These are phyloP conservation scores for Borovskyia barvae DNA, from an alignment of 208 protist genomes.

Conservation along the genomic window DNA sequence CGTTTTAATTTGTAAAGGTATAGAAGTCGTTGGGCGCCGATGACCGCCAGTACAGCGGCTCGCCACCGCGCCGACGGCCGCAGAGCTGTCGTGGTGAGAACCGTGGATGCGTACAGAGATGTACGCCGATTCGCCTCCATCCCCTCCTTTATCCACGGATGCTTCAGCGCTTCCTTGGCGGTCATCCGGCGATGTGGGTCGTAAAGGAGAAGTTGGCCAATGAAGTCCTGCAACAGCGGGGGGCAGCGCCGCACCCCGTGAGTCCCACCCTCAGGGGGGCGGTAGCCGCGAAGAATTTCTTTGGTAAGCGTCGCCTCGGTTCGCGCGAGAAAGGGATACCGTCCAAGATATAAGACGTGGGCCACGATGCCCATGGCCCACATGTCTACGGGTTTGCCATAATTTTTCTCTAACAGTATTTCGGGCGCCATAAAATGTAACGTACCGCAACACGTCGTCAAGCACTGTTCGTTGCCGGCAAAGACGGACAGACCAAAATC, in stretches of 20 bases:
- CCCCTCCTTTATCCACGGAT: slow-evolving; percentile 76
- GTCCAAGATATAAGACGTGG: slow-evolving; percentile 77
- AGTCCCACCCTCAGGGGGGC: neutral
- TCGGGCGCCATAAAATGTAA: slow-evolving; percentile 90
- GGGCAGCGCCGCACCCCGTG: neutral
- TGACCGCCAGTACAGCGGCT: slow-evolving; percentile 41
- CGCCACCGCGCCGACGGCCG: slow-evolving; percentile 37
- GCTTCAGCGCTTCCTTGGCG: slow-evolving; percentile 81
- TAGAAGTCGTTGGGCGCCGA: slow-evolving; percentile 63
- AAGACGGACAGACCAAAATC: slow-evolving; percentile 91
- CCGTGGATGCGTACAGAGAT: slow-evolving; percentile 4
- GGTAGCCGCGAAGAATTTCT: slow-evolving; percentile 45
- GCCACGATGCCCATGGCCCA: slow-evolving; percentile 90
- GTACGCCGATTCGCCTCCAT: slow-evolving; percentile 23
- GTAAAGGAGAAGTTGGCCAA: slow-evolving; percentile 61
- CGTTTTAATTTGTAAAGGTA: slow-evolving; percentile 55
- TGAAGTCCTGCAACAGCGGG: slow-evolving; percentile 69
- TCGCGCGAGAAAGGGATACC: slow-evolving; percentile 76
- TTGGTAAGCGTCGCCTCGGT: slow-evolving; percentile 33
- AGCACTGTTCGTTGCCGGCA: slow-evolving; percentile 72
- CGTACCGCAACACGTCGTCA: slow-evolving; percentile 86
- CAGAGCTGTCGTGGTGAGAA: neutral
- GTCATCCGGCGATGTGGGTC: slow-evolving; percentile 75
- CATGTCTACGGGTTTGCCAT: slow-evolving; percentile 91
- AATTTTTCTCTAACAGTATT: slow-evolving; percentile 79